These are phyloP conservation scores for Rhodotorula kratochvilovae DNA, from an alignment of 768 basidiomycete species.

Conservation along the genomic window DNA sequence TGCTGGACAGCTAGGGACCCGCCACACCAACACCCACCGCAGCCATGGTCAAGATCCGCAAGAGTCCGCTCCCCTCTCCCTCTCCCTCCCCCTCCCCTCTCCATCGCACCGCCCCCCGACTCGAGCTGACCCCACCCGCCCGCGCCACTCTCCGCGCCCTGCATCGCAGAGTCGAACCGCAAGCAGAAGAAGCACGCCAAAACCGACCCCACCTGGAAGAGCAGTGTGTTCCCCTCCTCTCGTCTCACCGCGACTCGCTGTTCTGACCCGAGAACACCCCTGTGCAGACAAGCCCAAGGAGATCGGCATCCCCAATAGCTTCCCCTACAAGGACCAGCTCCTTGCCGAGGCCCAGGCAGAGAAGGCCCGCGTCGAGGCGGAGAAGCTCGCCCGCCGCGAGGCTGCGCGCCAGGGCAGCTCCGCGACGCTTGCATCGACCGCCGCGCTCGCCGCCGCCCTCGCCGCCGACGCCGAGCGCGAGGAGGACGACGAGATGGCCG, in stretches of 20 bases:
- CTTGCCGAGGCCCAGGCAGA: slow-evolving; percentile 51
- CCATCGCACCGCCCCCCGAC: not conserved
- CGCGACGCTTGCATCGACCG: slow-evolving; percentile 42
- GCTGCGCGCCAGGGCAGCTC: slow-evolving; percentile 26
- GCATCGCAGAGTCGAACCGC: slow-evolving; percentile 47
- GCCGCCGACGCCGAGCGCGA: slow-evolving; percentile 32
- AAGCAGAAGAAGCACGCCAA: slow-evolving; percentile 49
- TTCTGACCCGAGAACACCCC: not conserved
- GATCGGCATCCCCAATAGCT: slow-evolving; percentile 51
- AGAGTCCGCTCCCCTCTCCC: slow-evolving; percentile 29
- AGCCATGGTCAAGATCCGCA: slow-evolving; percentile 42
- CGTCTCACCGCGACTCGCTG: not conserved
- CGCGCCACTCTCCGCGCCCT: slow-evolving; percentile 43
- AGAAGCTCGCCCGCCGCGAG: slow-evolving; percentile 20
- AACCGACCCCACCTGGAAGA: slow-evolving; percentile 52
- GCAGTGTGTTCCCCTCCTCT: slow-evolving; percentile 43
- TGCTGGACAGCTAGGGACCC: too few relatives aligned
- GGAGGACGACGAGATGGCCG: slow-evolving; percentile 28
- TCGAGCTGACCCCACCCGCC: slow-evolving; percentile 22
- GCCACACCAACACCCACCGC: not conserved
- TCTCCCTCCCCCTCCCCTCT: too few relatives aligned
- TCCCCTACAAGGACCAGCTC: slow-evolving; percentile 52
- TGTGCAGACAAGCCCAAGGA: slow-evolving; percentile 50
- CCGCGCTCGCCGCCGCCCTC: slow-evolving; percentile 39
- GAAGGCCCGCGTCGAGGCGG: slow-evolving; percentile 39